These are phyloP conservation scores for Monosporozyma solicola DNA, from an alignment of 805 yeast genomes.

Conservation along the genomic window DNA sequence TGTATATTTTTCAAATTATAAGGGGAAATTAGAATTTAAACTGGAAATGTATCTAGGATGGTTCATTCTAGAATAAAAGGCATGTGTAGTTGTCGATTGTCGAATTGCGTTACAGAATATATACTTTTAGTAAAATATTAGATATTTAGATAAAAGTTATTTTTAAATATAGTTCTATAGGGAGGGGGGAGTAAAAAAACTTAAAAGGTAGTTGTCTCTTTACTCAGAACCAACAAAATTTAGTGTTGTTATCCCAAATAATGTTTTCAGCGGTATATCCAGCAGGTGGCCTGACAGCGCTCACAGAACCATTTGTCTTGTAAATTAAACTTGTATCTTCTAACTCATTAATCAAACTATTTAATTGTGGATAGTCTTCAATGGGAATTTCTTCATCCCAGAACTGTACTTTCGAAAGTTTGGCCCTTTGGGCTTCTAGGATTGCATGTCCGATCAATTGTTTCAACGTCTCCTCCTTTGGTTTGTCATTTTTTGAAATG, in stretches of 20 bases:
- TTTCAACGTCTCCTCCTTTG: constrained; percentile 16
- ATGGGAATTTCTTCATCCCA: constrained; percentile 36
- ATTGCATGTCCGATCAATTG: constrained; percentile 28
- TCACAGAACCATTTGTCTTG: constrained; percentile 28
- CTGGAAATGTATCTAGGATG: neutral
- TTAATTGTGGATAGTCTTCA: constrained; percentile 15
- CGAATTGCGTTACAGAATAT: no score
- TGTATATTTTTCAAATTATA: neutral
- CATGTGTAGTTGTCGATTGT: neutral
- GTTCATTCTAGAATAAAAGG: neutral
- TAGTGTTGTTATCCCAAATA: constrained; percentile 38
- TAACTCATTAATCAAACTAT: constrained; percentile 12
- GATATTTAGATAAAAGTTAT: neutral
- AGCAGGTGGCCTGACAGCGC: constrained; percentile 34
- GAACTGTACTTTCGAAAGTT: constrained; percentile 24
- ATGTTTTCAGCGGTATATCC: constrained; percentile 17
- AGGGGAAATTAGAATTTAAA: neutral
- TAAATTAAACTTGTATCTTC: constrained; percentile 19
- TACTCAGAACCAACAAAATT: constrained; percentile 40
- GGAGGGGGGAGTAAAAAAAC: neutral
- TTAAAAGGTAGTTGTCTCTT: neutral
- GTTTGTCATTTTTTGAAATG: constrained; percentile 7
- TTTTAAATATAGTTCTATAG: neutral
- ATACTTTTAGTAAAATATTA: no score
- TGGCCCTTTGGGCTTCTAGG: constrained; percentile 27